Evolutionary conservation across 2,329 filamentous ascomycete genomes (phyloP), one percentile per base, ranked within the genome.

Genomic region (Alternaria rosae): DNA sequence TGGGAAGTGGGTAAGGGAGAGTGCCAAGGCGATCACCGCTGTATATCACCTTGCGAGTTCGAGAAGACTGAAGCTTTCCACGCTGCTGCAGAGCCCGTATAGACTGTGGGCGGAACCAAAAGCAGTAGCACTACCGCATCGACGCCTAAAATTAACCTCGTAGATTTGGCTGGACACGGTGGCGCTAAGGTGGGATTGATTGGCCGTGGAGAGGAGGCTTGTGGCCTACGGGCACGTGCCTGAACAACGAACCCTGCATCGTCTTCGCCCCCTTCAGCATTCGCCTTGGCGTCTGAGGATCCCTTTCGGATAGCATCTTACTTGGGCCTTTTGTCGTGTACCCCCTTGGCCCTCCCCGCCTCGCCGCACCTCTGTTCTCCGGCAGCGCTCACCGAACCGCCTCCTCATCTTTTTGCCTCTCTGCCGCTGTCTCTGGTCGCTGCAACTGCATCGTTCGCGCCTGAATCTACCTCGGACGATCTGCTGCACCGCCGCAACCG

Each of bases 61-160:
- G 26, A 15, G 26, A 15, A 2, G 3, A 17, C 10, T 11, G 4
- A 17, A 25, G 20, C 35, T 38, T n/a, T 38, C 17, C 35, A 38
- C 35, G 35, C 17, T 38, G 35, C 35, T 38, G 35, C 35, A 10
- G n/a, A 17, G 35, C 35, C 35, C 35, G 35, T 38, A 17, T 38
- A 38, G 35, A 17, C 35, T 17, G 35, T 38, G 35, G 28, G 23
- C 47, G 47, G 47, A 26, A 50, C 30, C 53, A 17, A 57, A 61
- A 56, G 54, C 48, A 57, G 61, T 57, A 61, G 57, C 58, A 54
- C 61, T 57, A 48, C 43, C 61, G 54, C 48, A 21, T 35, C 28
- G n/a, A 48, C 17, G 17, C 15, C 53, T 38, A 61, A 64, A 51
- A 61, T 54, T 61, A 63, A 52, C 23, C 48, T 23, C 25, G 32